Evolutionary conservation across 2,329 filamentous ascomycete species (phyloP), one percentile per base, ranked within the genome.

Genomic region (Colletotrichum orbiculare): DNA sequence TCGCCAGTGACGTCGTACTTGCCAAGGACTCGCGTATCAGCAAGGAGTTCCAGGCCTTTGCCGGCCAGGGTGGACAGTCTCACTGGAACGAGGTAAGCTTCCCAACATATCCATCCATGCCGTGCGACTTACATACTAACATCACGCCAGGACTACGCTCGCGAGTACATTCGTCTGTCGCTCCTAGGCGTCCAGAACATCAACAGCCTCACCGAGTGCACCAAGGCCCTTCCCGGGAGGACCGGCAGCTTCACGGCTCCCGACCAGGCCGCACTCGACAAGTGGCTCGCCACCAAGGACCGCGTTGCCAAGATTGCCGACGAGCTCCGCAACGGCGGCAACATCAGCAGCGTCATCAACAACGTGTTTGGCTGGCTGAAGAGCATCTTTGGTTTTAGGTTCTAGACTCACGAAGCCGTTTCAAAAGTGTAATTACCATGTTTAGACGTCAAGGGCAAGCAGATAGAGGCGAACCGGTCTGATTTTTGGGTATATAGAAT

Each of bases 131-230:
- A 6, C 2, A 17, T 37, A 9, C 56, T 53, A 38, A 60, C 13
- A 8, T 37, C 0, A 1, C 11, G 6, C 11, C n/a, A 81, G 78
- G 83, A 82, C 55, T 87, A 84, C 55, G 79, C 84, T 4, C 77
- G 78, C 49, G 84, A 82, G 9, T 87, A 87, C 69, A 78, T 85
- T 49, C 82, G 84, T 9, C 75, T 87, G 11, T 83, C 81, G 39
- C 74, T 87, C 4, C 79, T 87, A 6, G 85, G 85, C 2, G 84
- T 87, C 11, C 78, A 83, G 69, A 86, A 86, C 70, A 83, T 87
- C 72, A 87, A 87, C 72, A 71, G 76, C 38, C 74, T 87, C 46
- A 83, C 79, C 10, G 84, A 87, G 68, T 87, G 85, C 77, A 84
- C 83, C 9, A 80, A 82, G 68, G 82, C 83, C 1, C 73, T 87